These are phyloP conservation scores for Neopestalotiopsis sp. DNA, from an alignment of 2,329 filamentous ascomycete genomes.

Conservation along the genomic window DNA sequence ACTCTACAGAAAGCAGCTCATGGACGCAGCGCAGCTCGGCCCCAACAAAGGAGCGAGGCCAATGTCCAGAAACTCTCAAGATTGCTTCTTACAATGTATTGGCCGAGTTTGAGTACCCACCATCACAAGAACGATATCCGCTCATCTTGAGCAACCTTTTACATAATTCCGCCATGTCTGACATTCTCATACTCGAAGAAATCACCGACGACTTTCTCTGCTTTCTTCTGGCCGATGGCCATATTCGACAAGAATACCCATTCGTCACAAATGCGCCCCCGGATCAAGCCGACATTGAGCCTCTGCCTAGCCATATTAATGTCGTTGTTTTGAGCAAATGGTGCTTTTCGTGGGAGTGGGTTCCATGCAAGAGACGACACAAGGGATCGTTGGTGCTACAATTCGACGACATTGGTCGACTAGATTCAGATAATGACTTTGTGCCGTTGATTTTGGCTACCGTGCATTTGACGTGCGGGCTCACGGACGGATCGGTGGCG, in stretches of 20 bases:
- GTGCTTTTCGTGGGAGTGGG: constrained; percentile 59
- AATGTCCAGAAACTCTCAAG: constrained; percentile 28
- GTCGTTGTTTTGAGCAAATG: constrained; percentile 63
- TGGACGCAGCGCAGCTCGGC: constrained; percentile 24
- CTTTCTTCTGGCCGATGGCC: constrained; percentile 53
- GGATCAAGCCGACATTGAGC: constrained; percentile 53
- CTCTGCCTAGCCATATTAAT: constrained; percentile 66
- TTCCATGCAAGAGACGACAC: constrained; percentile 60
- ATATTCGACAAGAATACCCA: constrained; percentile 55
- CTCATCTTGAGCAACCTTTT: constrained; percentile 51
- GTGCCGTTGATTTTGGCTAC: constrained; percentile 56
- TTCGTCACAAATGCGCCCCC: constrained; percentile 65
- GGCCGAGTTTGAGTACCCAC: constrained; percentile 55
- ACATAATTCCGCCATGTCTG: constrained; percentile 46
- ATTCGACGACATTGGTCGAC: constrained; percentile 39
- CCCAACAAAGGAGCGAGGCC: too few species aligned
- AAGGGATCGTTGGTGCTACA: constrained; percentile 61
- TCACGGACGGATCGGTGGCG: constrained; percentile 63
- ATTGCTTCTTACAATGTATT: constrained; percentile 60
- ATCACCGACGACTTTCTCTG: constrained; percentile 69
- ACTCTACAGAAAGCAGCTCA: constrained; percentile 22
- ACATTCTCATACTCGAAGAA: constrained; percentile 64
- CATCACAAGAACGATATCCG: constrained; percentile 47
- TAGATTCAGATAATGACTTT: constrained; percentile 31
- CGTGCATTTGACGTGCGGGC: constrained; percentile 66